Percentiles rank a stretch among this genome's conserved stretches.
phyloP scores from a whole-genome alignment of 805 yeast species.

The Cyberlindnera nakhonratchasimensis region DNA sequence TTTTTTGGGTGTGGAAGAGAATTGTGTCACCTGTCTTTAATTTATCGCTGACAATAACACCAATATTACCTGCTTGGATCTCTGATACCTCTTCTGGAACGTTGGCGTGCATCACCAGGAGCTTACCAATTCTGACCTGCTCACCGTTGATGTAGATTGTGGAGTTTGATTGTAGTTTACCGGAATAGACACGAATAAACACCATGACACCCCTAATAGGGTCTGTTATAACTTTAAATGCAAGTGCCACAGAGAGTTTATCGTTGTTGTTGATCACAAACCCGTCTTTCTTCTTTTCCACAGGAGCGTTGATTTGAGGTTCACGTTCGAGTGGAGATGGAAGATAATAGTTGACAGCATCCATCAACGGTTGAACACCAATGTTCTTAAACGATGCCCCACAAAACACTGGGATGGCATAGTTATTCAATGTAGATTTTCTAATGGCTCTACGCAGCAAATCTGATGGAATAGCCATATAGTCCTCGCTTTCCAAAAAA shows the following conservation, averaged over 20 bases:
- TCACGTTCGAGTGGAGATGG: constrained; percentile 75
- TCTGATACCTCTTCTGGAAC: constrained; percentile 65
- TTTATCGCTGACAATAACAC: constrained; percentile 61
- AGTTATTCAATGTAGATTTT: constrained; percentile 53
- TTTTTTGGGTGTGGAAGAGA: constrained; percentile 54
- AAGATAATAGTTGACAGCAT: constrained; percentile 70
- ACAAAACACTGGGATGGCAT: constrained; percentile 77
- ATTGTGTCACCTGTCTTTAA: constrained; percentile 90
- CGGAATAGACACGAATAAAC: constrained; percentile 86
- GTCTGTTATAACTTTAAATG: constrained; percentile 89
- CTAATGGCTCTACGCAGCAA: constrained; percentile 60
- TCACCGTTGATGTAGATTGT: constrained; percentile 66
- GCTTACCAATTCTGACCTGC: constrained; percentile 60
- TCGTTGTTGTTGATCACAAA: constrained; percentile 51
- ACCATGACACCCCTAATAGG: constrained; percentile 79
- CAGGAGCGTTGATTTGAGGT: constrained; percentile 50
- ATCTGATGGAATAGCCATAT: constrained; percentile 55
- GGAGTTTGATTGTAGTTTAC: constrained; percentile 60
- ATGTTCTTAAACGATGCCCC: constrained; percentile 91
- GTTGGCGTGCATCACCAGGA: constrained; percentile 87
- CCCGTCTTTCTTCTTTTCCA: constrained; percentile 42
- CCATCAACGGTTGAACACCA: constrained; percentile 92
- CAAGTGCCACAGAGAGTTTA: constrained; percentile 71
- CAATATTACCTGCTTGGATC: constrained; percentile 79
- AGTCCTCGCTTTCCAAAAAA: constrained; percentile 73